Percentiles rank a stretch among this genome's conserved stretches.
These are phyloP conservation scores for Petunia secreta DNA, from an alignment of 257 asterid genomes.

Conservation along the genomic window DNA sequence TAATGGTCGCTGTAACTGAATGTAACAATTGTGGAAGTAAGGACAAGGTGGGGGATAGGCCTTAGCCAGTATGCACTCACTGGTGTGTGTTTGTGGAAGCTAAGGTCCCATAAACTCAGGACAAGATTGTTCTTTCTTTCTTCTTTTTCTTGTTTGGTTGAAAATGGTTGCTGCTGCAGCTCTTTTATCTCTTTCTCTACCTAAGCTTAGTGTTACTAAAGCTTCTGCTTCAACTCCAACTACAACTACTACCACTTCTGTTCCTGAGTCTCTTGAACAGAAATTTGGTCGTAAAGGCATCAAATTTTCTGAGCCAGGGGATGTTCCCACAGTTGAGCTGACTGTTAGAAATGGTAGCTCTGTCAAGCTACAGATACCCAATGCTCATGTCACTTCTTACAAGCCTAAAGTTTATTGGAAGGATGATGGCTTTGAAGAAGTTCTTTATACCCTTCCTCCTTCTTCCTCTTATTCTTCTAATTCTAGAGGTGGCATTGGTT, in stretches of 20 bases:
- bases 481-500: conserved; percentile 67
- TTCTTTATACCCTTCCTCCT: conserved; percentile 55
- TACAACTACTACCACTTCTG: conserved; percentile 27
- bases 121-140: not conserved
- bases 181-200: conserved; percentile 59
- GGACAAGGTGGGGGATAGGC: conserved; percentile 25
- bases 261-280: conserved; percentile 51
- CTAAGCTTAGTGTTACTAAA: conserved; percentile 38
- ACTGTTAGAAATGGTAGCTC: conserved; percentile 85
- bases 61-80: conserved; percentile 20
- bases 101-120: conserved; percentile 9
- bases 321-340: conserved; percentile 50
- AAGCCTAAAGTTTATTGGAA: conserved; percentile 85
- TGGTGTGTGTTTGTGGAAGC: conserved; percentile 22
- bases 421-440: conserved; percentile 83
- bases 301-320: conserved; percentile 47
- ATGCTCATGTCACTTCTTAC: conserved; percentile 71
- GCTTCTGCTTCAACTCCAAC: conserved; percentile 40
- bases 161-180: conserved; percentile 62
- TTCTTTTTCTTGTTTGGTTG: conserved; percentile 2
- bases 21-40: not conserved
- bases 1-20: not conserved
- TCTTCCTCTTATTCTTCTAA: not conserved
- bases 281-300: conserved; percentile 76
- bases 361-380: conserved; percentile 59